Percentiles rank a stretch among this genome's conserved stretches.
Conservation (phyloP, 768 basidiomycete genomes). For the Pleurotus cornucopiae region DNA sequence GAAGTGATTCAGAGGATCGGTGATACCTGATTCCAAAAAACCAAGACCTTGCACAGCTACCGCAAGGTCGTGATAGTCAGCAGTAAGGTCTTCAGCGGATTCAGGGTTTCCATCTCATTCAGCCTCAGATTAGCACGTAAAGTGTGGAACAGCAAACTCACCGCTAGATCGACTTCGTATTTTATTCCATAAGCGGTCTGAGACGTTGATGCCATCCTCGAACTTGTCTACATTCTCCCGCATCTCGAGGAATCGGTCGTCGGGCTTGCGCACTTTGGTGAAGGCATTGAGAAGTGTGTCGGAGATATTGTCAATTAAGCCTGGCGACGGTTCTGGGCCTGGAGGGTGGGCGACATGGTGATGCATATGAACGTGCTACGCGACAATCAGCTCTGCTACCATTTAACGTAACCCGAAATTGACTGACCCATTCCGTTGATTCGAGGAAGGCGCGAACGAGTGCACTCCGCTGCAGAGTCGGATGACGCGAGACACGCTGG, state of each 20-base stretch:
- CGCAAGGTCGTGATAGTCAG: conserved; percentile 96
- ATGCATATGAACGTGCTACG: conserved; percentile 93
- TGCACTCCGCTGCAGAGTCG: conserved; percentile 87
- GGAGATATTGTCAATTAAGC: conserved; percentile 91
- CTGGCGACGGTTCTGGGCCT: conserved; percentile 69
- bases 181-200: conserved; percentile 80
- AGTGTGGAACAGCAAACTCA: conserved; percentile 41
- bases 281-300: conserved; percentile 97
- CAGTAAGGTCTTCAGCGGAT: conserved; percentile 89
- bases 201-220: conserved; percentile 82
- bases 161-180: conserved; percentile 81
- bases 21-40: conserved; percentile 97
- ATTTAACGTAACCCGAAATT: not conserved
- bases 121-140: conserved; percentile 60
- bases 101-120: conserved; percentile 78
- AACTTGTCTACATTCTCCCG: conserved; percentile 92
- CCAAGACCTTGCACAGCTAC: conserved; percentile 95
- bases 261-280: conserved; percentile 92
- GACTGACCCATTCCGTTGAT: conserved; percentile 94
- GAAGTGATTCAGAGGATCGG: conserved; percentile 94
- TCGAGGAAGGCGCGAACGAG: conserved; percentile 94
- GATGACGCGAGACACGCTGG: conserved; percentile 87
- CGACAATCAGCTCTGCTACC: conserved; percentile 7
- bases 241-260: conserved; percentile 92
- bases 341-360: conserved; percentile 93